A percentile compares a stretch with the other conserved stretches of the same genome.
These are phyloP conservation scores for Plasmodium fragile DNA, from an alignment of 169 alveolate species.

Conservation along the genomic window DNA sequence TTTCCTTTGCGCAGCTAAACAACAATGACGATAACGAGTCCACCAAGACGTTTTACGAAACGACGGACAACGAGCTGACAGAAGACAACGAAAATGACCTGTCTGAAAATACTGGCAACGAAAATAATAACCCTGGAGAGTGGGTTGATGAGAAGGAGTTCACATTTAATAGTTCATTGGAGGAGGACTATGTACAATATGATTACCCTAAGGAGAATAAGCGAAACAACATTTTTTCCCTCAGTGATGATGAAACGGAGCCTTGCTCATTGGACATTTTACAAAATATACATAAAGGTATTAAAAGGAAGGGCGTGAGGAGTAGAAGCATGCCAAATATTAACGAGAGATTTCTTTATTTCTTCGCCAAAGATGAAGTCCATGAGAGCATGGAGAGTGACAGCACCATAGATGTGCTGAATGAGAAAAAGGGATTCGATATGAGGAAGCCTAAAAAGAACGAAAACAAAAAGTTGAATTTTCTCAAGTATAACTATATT, in stretches of 20 bases:
- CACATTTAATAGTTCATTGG: background rate
- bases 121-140: background rate
- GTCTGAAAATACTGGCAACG: background rate
- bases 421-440: conserved; percentile 18
- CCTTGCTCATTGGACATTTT: conserved; percentile 1
- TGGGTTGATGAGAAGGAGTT: background rate
- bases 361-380: conserved; percentile 19
- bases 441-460: conserved; percentile 21
- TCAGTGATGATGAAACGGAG: conserved; percentile 22
- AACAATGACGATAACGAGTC: conserved; percentile 62
- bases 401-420: conserved; percentile 62
- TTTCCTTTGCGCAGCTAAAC: conserved; percentile 4
- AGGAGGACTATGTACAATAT: background rate
- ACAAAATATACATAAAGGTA: conserved; percentile 18
- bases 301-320: conserved; percentile 4
- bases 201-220: background rate
- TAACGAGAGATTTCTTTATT: conserved; percentile 51
- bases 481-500: conserved; percentile 12
- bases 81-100: conserved; percentile 11
- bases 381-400: conserved; percentile 52
- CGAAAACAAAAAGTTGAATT: conserved; percentile 35
- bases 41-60: conserved; percentile 63
- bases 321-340: conserved; percentile 71
- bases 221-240: background rate
- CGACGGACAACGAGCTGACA: conserved; percentile 70